Percentiles rank a stretch among this genome's conserved stretches.
phyloP scores from a whole-genome alignment of 805 yeast species.

The Wickerhamomyces sydowiorum region DNA sequence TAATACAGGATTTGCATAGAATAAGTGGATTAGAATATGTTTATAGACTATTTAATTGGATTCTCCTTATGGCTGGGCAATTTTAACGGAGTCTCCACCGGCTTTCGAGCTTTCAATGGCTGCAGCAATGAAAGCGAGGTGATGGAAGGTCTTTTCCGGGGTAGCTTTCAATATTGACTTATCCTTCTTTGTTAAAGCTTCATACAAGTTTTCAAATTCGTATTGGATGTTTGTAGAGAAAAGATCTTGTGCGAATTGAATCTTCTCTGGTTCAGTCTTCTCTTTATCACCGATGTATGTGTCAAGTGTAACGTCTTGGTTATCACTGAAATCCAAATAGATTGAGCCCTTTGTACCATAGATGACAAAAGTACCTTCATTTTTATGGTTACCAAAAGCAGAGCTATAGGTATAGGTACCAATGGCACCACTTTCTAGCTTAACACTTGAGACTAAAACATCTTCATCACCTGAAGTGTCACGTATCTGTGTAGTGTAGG shows the following conservation, averaged over 20 bases:
- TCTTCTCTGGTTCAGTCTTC: constrained; percentile 10
- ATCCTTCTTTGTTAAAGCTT: constrained; percentile 52
- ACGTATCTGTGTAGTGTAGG: constrained; percentile 66
- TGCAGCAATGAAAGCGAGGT: constrained; percentile 81
- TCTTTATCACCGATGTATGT: constrained; percentile 16
- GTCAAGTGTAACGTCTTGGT: constrained; percentile 29
- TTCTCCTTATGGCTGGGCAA: constrained; percentile 22
- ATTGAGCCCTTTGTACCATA: constrained; percentile 74
- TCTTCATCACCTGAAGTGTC: constrained; percentile 75
- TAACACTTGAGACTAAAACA: constrained; percentile 59
- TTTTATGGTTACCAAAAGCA: constrained; percentile 72
- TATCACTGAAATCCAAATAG: constrained; percentile 47
- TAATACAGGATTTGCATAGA: too few relatives aligned
- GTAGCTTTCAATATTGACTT: constrained; percentile 45
- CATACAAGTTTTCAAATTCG: constrained; percentile 45
- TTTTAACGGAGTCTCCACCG: constrained; percentile 40
- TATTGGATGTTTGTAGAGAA: constrained; percentile 51
- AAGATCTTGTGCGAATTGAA: constrained; percentile 32
- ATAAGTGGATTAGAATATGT: too few relatives aligned
- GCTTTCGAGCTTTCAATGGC: constrained; percentile 58
- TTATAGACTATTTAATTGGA: neutral
- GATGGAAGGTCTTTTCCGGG: constrained; percentile 80
- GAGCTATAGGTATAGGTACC: constrained; percentile 88
- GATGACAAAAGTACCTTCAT: constrained; percentile 55
- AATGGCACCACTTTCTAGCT: constrained; percentile 54